Evolutionary conservation across 495 filamentous ascomycete genomes (phyloP).

Genomic region (Xylaria cubensis): DNA sequence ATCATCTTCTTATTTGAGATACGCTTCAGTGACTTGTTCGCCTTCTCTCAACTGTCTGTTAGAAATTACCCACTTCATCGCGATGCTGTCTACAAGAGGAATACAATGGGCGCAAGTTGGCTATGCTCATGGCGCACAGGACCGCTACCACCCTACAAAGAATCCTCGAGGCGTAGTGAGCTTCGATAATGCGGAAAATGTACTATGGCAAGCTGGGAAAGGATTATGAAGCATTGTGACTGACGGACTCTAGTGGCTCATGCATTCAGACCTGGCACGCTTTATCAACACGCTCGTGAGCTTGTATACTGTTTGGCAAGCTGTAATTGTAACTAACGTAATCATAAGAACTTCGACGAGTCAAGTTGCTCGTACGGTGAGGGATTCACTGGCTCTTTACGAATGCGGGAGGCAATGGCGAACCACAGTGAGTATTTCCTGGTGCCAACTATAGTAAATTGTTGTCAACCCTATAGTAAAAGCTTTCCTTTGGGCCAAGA

Average conservation of each 20-base stretch:
- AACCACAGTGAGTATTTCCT: conserved; percentile 33
- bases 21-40: neutral
- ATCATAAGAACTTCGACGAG: conserved; percentile 32
- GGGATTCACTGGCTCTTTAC: conserved; percentile 34
- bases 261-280: conserved; percentile 28
- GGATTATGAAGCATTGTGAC: neutral
- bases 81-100: conserved; percentile 3
- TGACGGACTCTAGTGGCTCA: conserved; percentile 28
- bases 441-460: neutral
- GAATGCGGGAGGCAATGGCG: conserved; percentile 52
- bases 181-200: conserved; percentile 38
- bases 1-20: neutral
- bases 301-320: neutral
- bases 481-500: neutral
- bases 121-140: conserved; percentile 30
- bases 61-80: neutral
- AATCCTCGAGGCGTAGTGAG: conserved; percentile 35
- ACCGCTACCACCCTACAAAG: conserved; percentile 30
- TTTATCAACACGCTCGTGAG: conserved; percentile 36
- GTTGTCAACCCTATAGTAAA: neutral
- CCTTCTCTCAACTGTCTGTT: neutral
- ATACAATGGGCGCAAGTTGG: conserved; percentile 27
- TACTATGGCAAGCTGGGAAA: neutral
- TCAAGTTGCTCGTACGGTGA: conserved; percentile 32
- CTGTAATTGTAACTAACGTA: neutral